Conservation (phyloP, 1,139 yeast species). For the Candida pseudocylindracea region DNA sequence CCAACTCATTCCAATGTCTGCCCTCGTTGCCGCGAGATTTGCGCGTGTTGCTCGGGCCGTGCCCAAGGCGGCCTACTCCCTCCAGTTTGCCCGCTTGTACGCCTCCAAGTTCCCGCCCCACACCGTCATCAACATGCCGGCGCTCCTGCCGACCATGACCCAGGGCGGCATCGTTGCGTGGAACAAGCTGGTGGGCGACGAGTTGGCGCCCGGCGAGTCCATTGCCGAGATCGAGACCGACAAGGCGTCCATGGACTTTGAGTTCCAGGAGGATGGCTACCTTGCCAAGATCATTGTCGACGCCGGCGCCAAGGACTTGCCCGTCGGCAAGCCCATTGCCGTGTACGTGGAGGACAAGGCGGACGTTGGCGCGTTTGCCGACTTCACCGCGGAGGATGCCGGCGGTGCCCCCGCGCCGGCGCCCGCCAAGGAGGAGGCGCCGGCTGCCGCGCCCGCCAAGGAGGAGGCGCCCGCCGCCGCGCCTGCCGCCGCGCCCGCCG, state of each 20-base stretch:
- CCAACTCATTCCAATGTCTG: constrained; percentile 8
- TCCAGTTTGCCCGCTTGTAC: constrained; percentile 16
- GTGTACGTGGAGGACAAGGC: constrained; percentile 77
- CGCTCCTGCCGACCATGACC: constrained; percentile 95
- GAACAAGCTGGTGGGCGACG: constrained; percentile 79
- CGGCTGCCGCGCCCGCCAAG: constrained; percentile 8
- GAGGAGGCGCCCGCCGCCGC: constrained; percentile 1
- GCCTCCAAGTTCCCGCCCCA: constrained; percentile 37
- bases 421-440: constrained; percentile 6
- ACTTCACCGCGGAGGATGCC: constrained; percentile 71
- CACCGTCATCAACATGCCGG: constrained; percentile 68
- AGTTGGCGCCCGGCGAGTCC: constrained; percentile 75
- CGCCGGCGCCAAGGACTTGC: constrained; percentile 75
- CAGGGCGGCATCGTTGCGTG: constrained; percentile 81
- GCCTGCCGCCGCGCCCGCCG: constrained; percentile 5
- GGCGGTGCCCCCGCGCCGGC: constrained; percentile 26
- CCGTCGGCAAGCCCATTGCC: constrained; percentile 91
- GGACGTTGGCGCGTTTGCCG: constrained; percentile 75
- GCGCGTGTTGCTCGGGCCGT: constrained; percentile 8
- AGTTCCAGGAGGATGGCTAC: constrained; percentile 95
- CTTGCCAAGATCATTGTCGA: constrained; percentile 77
- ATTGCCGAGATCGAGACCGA: constrained; percentile 96
- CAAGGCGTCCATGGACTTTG: constrained; percentile 97
- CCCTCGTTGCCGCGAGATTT: constrained; percentile 11
- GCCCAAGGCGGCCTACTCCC: constrained; percentile 4